Conservation (phyloP, 352 stramenopile species). For the Lagenidium giganteum region DNA sequence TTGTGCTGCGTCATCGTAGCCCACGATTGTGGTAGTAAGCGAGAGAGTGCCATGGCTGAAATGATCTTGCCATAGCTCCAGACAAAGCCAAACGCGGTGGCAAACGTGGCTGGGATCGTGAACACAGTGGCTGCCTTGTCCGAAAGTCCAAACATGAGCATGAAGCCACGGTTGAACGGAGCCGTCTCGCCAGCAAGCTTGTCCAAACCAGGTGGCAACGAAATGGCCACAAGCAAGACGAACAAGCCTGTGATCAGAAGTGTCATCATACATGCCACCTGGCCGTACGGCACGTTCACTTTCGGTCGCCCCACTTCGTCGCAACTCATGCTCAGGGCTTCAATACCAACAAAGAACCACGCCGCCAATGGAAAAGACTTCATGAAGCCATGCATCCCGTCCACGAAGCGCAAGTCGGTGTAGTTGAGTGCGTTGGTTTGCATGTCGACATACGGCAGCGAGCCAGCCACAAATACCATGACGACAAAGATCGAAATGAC, state of each 20-base stretch:
- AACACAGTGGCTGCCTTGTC: neutral
- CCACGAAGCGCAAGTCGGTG: too few species aligned
- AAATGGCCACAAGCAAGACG: constrained; percentile 4
- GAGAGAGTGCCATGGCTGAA: neutral
- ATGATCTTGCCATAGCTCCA: constrained; percentile 2
- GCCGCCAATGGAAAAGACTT: neutral
- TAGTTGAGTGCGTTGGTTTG: too few species aligned
- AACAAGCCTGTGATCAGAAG: constrained; percentile 2
- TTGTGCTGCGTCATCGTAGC: too few species aligned
- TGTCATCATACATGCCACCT: constrained; percentile 6
- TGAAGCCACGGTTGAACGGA: constrained; percentile 2
- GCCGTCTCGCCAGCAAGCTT: neutral
- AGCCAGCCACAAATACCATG: constrained; percentile 9
- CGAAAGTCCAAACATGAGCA: neutral
- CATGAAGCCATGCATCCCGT: constrained; percentile 6
- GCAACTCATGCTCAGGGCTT: constrained; percentile 3
- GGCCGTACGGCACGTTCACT: neutral
- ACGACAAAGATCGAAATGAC: constrained; percentile 7
- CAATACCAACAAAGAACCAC: constrained; percentile 14
- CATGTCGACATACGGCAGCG: constrained; percentile 4
- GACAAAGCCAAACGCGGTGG: too few species aligned
- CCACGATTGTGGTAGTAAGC: neutral
- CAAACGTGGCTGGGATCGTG: constrained; percentile 2
- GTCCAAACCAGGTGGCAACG: neutral
- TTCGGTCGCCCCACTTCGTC: neutral